Evolutionary conservation across 1,284 basidiomycete species (phyloP).

Genomic region (Cutaneotrichosporon sp.): DNA sequence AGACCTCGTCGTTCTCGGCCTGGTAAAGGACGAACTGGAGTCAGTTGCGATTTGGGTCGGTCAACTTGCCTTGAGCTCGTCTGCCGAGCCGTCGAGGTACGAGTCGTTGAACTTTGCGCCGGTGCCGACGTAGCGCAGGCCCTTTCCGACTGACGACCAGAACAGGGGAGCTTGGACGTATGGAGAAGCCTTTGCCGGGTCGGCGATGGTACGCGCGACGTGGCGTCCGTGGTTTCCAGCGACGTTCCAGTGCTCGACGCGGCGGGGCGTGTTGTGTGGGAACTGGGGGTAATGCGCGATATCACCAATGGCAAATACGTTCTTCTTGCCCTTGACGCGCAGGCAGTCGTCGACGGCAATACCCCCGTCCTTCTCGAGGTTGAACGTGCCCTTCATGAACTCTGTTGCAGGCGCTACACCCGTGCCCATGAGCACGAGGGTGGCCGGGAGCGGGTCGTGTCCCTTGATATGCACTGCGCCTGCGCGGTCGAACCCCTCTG

Average conservation of each 20-base stretch:
- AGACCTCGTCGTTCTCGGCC: constrained; percentile 68
- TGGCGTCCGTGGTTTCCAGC: constrained; percentile 80
- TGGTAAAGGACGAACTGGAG: constrained; percentile 79
- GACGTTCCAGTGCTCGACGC: constrained; percentile 53
- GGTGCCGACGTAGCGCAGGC: constrained; percentile 74
- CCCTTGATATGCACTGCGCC: constrained; percentile 62
- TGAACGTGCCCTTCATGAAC: constrained; percentile 63
- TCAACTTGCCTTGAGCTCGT: constrained; percentile 65
- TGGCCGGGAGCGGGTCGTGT: constrained; percentile 61
- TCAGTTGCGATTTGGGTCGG: not conserved
- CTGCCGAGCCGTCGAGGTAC: constrained; percentile 67
- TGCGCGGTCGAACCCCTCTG: constrained; percentile 10
- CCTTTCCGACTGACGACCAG: constrained; percentile 70
- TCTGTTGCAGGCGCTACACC: constrained; percentile 81
- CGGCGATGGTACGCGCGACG: constrained; percentile 65
- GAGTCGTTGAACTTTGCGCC: constrained; percentile 63
- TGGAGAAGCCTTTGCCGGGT: constrained; percentile 40
- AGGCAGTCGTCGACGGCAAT: constrained; percentile 76
- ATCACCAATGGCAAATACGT: constrained; percentile 84
- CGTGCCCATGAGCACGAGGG: constrained; percentile 81
- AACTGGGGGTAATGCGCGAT: constrained; percentile 75
- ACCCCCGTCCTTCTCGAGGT: constrained; percentile 70
- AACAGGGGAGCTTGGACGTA: constrained; percentile 74
- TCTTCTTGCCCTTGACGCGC: constrained; percentile 57
- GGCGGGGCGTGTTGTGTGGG: constrained; percentile 35